Conservation (phyloP, 441 rosid species). For the Erodium moschatum region DNA sequence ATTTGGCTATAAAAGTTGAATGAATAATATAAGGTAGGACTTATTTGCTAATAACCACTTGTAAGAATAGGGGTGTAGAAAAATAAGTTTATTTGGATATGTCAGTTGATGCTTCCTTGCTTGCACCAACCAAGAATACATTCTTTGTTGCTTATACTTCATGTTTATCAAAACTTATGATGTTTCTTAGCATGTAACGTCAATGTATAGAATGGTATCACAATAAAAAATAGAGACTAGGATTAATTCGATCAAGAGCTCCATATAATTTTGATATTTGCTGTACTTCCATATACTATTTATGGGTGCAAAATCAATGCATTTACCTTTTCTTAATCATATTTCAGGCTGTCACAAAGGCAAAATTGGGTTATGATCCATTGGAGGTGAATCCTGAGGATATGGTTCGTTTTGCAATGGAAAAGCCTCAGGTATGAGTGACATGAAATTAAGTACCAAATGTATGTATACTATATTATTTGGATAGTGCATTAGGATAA, state of each 20-base stretch:
- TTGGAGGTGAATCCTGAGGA: conserved; percentile 97
- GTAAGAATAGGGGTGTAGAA: not conserved
- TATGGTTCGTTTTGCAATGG: conserved; percentile 95
- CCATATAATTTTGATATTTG: conserved; percentile 12
- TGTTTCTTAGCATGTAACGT: not conserved
- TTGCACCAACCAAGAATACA: conserved; percentile 6
- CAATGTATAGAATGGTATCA: not conserved
- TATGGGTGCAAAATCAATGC: conserved; percentile 5
- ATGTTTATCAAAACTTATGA: not conserved
- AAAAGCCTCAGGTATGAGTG: conserved; percentile 75
- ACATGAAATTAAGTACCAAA: conserved; percentile 19
- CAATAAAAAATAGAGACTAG: conserved; percentile 10
- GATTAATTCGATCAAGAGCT: conserved; percentile 13
- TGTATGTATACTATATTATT: conserved; percentile 17
- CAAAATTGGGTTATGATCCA: conserved; percentile 96
- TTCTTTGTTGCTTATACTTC: not conserved
- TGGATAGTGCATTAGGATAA: conserved; percentile 8
- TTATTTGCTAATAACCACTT: conserved; percentile 4
- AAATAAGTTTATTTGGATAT: not conserved
- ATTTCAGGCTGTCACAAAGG: conserved; percentile 88
- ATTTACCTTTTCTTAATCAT: conserved; percentile 24
- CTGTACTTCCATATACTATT: conserved; percentile 11
- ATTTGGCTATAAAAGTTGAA: not conserved
- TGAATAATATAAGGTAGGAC: not conserved
- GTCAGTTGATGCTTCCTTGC: conserved; percentile 5